Evolutionary conservation across 2,329 filamentous ascomycete genomes (phyloP).

Genomic region (Xylariomycetidae sp.): DNA sequence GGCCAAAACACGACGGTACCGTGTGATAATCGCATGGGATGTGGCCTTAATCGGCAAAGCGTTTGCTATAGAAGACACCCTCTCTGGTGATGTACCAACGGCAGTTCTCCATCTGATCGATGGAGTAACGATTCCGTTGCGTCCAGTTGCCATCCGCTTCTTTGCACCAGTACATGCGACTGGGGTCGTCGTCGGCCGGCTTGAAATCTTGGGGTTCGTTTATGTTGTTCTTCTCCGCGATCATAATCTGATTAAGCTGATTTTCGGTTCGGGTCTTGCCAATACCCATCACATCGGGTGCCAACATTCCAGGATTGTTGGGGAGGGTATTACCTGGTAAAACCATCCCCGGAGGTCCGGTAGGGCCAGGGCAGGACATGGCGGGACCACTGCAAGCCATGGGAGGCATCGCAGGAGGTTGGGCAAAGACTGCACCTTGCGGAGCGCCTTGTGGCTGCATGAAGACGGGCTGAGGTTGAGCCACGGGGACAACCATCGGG

Average conservation of each 20-base stretch:
- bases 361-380: background rate
- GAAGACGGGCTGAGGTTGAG: no score
- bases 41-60: slow-evolving; percentile 37
- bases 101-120: slow-evolving; percentile 52
- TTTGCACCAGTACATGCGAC: slow-evolving; percentile 57
- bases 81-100: slow-evolving; percentile 56
- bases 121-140: slow-evolving; percentile 53
- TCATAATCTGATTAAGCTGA: slow-evolving; percentile 41
- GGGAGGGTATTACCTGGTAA: no score
- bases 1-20: no score
- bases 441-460: no score
- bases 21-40: no score
- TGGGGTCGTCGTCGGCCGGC: slow-evolving; percentile 55
- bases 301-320: no score
- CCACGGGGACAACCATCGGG: background rate
- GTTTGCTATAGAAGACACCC: slow-evolving; percentile 58
- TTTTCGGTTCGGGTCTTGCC: slow-evolving; percentile 47
- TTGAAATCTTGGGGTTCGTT: slow-evolving; percentile 59
- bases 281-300: slow-evolving; percentile 49
- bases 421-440: no score
- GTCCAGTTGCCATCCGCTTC: slow-evolving; percentile 58
- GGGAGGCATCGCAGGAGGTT: slow-evolving; percentile 8
- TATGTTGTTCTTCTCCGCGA: slow-evolving; percentile 45
- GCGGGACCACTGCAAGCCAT: no score
- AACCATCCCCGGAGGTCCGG: slow-evolving; percentile 1